A percentile compares a stretch with the other conserved stretches of the same genome.
phyloP scores from a whole-genome alignment of 2,329 filamentous ascomycete species.

The Penicillium verrucosum region DNA sequence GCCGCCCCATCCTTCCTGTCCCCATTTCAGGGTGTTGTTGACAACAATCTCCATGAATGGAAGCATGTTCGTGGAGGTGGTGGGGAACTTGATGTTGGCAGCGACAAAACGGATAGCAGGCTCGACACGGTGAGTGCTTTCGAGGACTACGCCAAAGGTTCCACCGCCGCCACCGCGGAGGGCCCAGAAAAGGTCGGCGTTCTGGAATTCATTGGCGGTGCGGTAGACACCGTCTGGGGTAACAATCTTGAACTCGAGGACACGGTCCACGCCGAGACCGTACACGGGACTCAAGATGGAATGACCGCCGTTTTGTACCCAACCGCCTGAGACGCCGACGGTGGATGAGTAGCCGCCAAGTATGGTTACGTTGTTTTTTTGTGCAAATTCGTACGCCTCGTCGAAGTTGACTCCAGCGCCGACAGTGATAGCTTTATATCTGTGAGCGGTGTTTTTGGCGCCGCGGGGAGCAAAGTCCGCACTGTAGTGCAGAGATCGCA shows the following conservation, averaged over 20 bases:
- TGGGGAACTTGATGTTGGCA: constrained; percentile 18
- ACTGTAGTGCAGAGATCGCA: constrained; percentile 13
- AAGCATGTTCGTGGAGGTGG: constrained; percentile 12
- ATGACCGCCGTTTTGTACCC: constrained; percentile 29
- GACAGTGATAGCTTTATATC: not conserved
- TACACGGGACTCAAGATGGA: constrained; percentile 28
- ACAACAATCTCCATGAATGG: constrained; percentile 23
- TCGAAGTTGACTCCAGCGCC: constrained; percentile 31
- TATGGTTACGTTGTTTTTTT: constrained; percentile 24
- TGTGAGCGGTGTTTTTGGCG: not conserved
- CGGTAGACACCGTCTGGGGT: constrained; percentile 16
- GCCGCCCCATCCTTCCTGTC: constrained; percentile 23
- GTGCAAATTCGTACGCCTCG: constrained; percentile 26
- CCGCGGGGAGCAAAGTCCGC: not conserved
- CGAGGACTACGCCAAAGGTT: constrained; percentile 17
- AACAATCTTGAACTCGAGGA: constrained; percentile 30
- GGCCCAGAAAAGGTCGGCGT: constrained; percentile 23
- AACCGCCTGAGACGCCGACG: constrained; percentile 26
- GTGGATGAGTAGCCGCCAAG: constrained; percentile 20
- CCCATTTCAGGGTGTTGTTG: constrained; percentile 22
- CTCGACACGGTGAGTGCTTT: constrained; percentile 4
- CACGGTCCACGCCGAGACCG: constrained; percentile 30
- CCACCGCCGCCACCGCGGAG: constrained; percentile 20
- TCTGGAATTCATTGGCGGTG: constrained; percentile 18
- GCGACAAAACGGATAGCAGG: not conserved